Conservation (phyloP, 805 yeast species). For the Starmerella sirachaensis region DNA sequence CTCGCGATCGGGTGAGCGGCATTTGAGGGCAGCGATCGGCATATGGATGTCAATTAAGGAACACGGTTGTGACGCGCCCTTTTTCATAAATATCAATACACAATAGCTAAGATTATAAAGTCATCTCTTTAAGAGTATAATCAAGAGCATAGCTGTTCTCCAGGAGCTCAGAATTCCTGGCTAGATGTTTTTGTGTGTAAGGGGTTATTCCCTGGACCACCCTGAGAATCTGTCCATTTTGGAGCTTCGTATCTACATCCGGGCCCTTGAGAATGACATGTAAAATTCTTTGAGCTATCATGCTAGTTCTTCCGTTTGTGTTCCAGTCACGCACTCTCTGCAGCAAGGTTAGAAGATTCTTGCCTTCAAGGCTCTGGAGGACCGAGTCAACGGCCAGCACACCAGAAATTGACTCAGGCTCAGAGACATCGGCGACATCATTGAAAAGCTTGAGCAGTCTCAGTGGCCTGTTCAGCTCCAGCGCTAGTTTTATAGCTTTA, state of each 20-base stretch:
- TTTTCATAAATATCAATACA: not conserved
- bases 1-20: not conserved
- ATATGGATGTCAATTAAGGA: no score
- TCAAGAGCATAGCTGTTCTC: constrained; percentile 82
- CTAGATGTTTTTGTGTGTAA: constrained; percentile 75
- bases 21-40: not conserved
- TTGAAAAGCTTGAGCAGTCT: constrained; percentile 66
- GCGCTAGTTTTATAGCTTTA: constrained; percentile 74
- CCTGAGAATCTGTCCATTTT: constrained; percentile 53
- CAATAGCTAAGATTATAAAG: constrained; percentile 5
- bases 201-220: constrained; percentile 70
- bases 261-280: constrained; percentile 44
- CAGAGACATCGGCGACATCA: constrained; percentile 39
- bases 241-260: constrained; percentile 44
- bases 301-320: constrained; percentile 69
- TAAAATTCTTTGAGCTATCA: constrained; percentile 66
- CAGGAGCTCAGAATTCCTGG: constrained; percentile 61
- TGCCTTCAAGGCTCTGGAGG: constrained; percentile 44
- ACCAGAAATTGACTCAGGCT: constrained; percentile 42
- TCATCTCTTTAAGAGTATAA: constrained; percentile 63
- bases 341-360: constrained; percentile 49
- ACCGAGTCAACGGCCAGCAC: constrained; percentile 51
- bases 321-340: constrained; percentile 90
- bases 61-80: not conserved
- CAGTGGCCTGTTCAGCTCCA: constrained; percentile 83